Percentiles rank a stretch among this genome's conserved stretches.
Evolutionary conservation across 805 yeast genomes (phyloP).

Genomic region (Hanseniaspora valbyensis): DNA sequence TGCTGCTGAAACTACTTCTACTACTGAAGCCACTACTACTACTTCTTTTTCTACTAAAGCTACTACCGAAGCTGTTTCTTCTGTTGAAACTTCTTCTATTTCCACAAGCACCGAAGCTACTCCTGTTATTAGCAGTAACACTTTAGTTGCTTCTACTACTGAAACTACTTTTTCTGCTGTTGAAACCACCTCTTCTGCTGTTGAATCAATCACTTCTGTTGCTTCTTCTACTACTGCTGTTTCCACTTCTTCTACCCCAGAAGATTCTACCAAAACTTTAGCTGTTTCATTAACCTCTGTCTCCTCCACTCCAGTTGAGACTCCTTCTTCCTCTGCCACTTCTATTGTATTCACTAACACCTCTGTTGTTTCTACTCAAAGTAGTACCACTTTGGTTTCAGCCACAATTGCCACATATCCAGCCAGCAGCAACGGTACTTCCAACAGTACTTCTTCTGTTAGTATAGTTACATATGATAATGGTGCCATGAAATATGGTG

Average conservation of each 20-base stretch:
- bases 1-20: constrained; percentile 7
- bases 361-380: neutral
- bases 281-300: constrained; percentile 1
- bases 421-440: neutral
- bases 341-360: no score
- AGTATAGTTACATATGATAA: constrained; percentile 10
- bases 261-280: neutral
- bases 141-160: constrained; percentile 4
- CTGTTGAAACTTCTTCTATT: constrained; percentile 13
- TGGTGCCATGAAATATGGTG: constrained; percentile 14
- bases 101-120: neutral
- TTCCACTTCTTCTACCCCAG: constrained; percentile 1
- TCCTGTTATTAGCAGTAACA: no score
- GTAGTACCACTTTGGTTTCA: neutral
- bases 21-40: constrained; percentile 5
- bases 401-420: neutral
- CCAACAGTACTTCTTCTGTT: neutral
- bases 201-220: neutral
- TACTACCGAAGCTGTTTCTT: constrained; percentile 2
- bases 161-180: neutral
- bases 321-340: neutral
- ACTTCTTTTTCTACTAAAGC: constrained; percentile 17
- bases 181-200: constrained; percentile 3
- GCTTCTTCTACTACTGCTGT: constrained; percentile 1
- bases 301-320: neutral